Evolutionary conservation across 257 asterid species (phyloP), one percentile per base, ranked within the genome.

Genomic region (Penstemon davidsonii): DNA sequence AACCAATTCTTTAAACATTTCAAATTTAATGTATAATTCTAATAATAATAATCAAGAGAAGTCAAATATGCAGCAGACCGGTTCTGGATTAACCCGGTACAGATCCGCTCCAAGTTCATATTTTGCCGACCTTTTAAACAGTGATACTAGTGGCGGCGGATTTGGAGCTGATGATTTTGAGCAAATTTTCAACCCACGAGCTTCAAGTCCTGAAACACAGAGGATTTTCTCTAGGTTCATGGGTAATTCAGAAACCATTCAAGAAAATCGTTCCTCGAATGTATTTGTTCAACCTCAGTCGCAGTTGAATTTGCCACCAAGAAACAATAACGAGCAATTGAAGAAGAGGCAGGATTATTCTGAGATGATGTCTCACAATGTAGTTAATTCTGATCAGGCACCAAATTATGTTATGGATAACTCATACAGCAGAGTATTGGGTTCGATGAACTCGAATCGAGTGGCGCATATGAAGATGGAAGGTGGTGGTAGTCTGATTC

Each of bases 91-190:
- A 72, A 75, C 86, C 18, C 86, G 95, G 18, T 83, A 87, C 42
- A 70, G 76, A 56, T 87, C 92, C 6, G 95, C 95, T 3, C 95
- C 95, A 7, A 85, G 88, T 66, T 83, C 95, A 9, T 87, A 80
- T 62, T 81, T 87, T 46, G 39, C 77, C 11, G 75, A 67, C 79
- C 40, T 83, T 10, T 72, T 85, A 53, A 75, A 73, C 69, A 67
- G 49, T 43, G 42, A 71, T 1, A 37, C 71, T 33, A 42, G 58
- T 5, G 79, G 63, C 8, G 83, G 80, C 45, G 83, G 73, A n/a
- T 79, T 72, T 69, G 80, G 73, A 8, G 73, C 74, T 9, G 89
- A 80, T 58, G 92, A 82, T 67, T 77, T 80, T 25, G 85, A 73
- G 13, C 75, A 68, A 18, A 70, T 82, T 38, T 68, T 82, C 57